These are phyloP conservation scores for Forsythia suspensa DNA, from an alignment of 257 asterid species.

Conservation along the genomic window DNA sequence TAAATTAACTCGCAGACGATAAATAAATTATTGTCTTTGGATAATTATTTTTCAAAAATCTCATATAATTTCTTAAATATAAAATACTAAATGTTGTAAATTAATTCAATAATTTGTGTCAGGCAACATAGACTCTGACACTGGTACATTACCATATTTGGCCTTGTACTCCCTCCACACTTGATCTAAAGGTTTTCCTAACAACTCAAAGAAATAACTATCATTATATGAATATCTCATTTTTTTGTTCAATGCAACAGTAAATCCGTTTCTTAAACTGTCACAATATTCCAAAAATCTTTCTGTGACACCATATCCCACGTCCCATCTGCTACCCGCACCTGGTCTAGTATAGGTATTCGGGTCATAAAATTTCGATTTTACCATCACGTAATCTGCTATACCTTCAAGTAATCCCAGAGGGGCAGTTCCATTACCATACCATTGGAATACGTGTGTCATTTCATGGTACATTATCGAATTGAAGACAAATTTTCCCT, in stretches of 20 bases:
- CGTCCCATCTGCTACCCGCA: background rate
- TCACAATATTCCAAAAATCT: background rate
- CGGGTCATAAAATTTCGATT: slow-evolving; percentile 4
- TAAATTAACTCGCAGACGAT: too few species aligned
- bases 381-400: slow-evolving; percentile 38
- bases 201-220: slow-evolving; percentile 33
- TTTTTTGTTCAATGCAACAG: slow-evolving; percentile 35
- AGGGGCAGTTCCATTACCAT: slow-evolving; percentile 32
- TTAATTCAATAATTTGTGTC: too few species aligned
- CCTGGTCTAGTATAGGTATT: background rate
- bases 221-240: slow-evolving; percentile 37
- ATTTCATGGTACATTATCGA: slow-evolving; percentile 38
- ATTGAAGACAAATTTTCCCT: background rate
- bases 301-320: background rate
- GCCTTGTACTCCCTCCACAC: slow-evolving; percentile 47
- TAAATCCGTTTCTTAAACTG: slow-evolving; percentile 33
- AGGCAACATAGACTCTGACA: background rate
- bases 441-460: slow-evolving; percentile 49
- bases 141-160: slow-evolving; percentile 22
- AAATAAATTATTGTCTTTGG: too few species aligned
- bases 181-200: slow-evolving; percentile 41
- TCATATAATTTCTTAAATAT: too few species aligned
- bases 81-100: too few species aligned
- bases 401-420: slow-evolving; percentile 43
- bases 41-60: too few species aligned